These are phyloP conservation scores for Pyracantha coccinea DNA, from an alignment of 331 rosid species.

Conservation along the genomic window DNA sequence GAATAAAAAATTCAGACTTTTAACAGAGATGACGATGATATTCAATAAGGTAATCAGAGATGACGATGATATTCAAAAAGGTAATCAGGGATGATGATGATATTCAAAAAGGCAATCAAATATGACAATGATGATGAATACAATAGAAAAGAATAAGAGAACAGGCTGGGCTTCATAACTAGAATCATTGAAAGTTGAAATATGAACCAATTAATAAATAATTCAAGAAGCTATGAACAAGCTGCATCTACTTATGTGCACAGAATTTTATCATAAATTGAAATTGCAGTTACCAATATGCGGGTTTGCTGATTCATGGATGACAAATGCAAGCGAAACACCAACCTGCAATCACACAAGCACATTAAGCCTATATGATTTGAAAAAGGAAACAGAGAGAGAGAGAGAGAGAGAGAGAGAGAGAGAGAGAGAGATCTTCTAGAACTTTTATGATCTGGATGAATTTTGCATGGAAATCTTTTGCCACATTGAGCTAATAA, in stretches of 20 bases:
- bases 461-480: neutral
- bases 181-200: neutral
- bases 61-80: too few species aligned
- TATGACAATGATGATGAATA: neutral
- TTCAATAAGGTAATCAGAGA: too few species aligned
- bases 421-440: neutral
- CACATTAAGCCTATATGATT: neutral
- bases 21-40: neutral
- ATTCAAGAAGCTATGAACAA: neutral
- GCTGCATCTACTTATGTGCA: neutral
- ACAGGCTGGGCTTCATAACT: neutral
- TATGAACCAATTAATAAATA: neutral
- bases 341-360: slow-evolving; percentile 65
- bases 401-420: neutral
- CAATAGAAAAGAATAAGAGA: neutral
- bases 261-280: neutral
- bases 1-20: neutral
- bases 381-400: neutral
- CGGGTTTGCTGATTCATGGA: slow-evolving; percentile 96
- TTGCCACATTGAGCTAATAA: neutral
- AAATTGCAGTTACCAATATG: slow-evolving; percentile 72
- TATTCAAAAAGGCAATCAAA: too few species aligned
- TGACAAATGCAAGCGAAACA: slow-evolving; percentile 89
- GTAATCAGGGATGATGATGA: neutral
- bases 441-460: neutral